Base-by-base conservation (phyloP, 306 rosid species). In the Quercus agrifolia region DNA sequence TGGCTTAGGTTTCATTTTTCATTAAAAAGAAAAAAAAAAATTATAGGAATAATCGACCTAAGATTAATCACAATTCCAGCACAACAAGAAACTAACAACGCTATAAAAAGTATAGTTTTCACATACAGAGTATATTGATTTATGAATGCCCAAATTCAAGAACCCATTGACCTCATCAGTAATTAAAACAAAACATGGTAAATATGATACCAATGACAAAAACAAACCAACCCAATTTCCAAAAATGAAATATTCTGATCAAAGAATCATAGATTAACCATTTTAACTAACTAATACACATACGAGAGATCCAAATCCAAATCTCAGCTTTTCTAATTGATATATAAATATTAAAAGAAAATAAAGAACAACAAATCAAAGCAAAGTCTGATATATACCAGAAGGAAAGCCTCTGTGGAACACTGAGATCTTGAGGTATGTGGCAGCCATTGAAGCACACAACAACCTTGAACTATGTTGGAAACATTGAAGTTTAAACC, bases 371-470 rank as follows among this genome's bases (percentile, higher is more conserved):
- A 27, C 46, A 28, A 25, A 66, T 67, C 25, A 59, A 49, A 59
- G 69, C 76, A 0, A 31, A 31, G 35, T 31, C 0, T 5, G 35
- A 31, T 31, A 31, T 31, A 46, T 72, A 91, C 98, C 91, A 74
- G 79, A 89, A 27, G 96, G 87, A 71, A 89, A 92, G 59, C 78
- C 86, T 84, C 98, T 84, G 35, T 83, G 80, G 76, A 73, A 77
- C 1, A 87, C 77, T 15, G 92, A 87, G 86, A 94, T 77, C 89
- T 88, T 88, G 35, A 94, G 94, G 80, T 72, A 83, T 1, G 96
- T 92, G 63, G 92, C 93, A 72, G 93, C 92, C 77, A 89, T 86
- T 71, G 98, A 88, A 70, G 97, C 97, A 94, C 92, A 89, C 78
- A 93, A 14, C 79, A 87, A 84, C 33, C 89, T 83, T 70, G 91